phyloP scores from a whole-genome alignment of 2,329 filamentous ascomycete species.

The Sporothrix pseudoabietina region DNA sequence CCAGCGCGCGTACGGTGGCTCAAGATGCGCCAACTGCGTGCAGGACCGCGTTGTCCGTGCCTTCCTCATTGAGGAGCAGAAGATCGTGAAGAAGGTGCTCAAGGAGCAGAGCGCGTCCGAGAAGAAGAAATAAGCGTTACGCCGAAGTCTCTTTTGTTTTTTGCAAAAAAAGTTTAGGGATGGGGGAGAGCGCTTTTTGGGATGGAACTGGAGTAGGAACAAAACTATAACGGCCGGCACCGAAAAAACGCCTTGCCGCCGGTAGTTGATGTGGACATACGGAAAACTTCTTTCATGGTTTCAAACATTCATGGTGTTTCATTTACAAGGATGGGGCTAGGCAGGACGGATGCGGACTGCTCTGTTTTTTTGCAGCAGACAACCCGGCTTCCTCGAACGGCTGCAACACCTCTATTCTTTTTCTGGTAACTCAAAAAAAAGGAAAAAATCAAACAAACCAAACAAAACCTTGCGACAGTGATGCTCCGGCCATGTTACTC shows the following conservation, averaged over 20 bases:
- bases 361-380: conserved; percentile 12
- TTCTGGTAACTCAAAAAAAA: conserved; percentile 28
- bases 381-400: conserved; percentile 8
- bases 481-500: background rate
- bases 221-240: background rate
- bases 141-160: background rate
- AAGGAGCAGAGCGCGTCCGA: conserved; percentile 73
- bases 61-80: conserved; percentile 99
- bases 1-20: conserved; percentile 96
- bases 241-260: conserved; percentile 5
- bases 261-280: background rate
- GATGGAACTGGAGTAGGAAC: background rate
- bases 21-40: conserved; percentile 97
- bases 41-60: conserved; percentile 96
- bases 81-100: conserved; percentile 99
- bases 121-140: conserved; percentile 35
- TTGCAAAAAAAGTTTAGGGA: conserved; percentile 23
- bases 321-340: conserved; percentile 23
- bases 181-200: background rate
- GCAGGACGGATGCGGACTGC: conserved; percentile 25
- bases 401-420: conserved; percentile 24
- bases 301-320: conserved; percentile 26
- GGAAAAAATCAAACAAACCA: conserved; percentile 22
- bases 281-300: conserved; percentile 23
- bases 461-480: background rate